Percentiles rank a stretch among this genome's conserved stretches.
Evolutionary conservation across 2,329 filamentous ascomycete genomes (phyloP).

Genomic region (Emergomyces pasteurianus): DNA sequence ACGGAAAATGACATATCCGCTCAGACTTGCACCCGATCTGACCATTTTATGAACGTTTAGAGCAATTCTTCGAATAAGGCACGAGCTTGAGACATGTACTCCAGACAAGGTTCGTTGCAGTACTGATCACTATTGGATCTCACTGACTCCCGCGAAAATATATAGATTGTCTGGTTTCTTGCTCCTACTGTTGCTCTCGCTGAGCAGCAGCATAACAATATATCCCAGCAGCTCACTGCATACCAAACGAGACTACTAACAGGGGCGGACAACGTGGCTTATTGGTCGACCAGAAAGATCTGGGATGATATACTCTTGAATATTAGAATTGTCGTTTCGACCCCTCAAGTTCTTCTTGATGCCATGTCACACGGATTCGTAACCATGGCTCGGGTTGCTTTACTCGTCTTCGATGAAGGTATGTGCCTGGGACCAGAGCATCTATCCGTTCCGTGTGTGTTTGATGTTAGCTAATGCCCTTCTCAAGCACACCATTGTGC

Average conservation of each 20-base stretch:
- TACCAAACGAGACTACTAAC: constrained; percentile 51
- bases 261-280: constrained; percentile 57
- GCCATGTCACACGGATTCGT: constrained; percentile 67
- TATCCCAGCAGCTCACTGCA: constrained; percentile 47
- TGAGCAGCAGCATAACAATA: constrained; percentile 51
- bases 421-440: background rate
- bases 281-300: constrained; percentile 54
- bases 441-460: background rate
- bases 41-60: constrained; percentile 27
- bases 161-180: constrained; percentile 55
- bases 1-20: background rate
- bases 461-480: constrained; percentile 20
- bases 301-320: constrained; percentile 58
- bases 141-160: background rate
- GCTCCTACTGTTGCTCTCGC: constrained; percentile 58
- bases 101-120: constrained; percentile 42
- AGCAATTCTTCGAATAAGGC: constrained; percentile 55
- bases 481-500: constrained; percentile 59
- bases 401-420: constrained; percentile 81
- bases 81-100: constrained; percentile 46
- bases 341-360: constrained; percentile 62
- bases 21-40: background rate
- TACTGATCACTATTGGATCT: background rate
- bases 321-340: constrained; percentile 63
- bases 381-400: constrained; percentile 46